Percentiles rank a stretch among this genome's conserved stretches.
These are phyloP conservation scores for Sphagnum tenellum DNA, from an alignment of 225 moss, liverwort and hornwort genomes.

Conservation along the genomic window DNA sequence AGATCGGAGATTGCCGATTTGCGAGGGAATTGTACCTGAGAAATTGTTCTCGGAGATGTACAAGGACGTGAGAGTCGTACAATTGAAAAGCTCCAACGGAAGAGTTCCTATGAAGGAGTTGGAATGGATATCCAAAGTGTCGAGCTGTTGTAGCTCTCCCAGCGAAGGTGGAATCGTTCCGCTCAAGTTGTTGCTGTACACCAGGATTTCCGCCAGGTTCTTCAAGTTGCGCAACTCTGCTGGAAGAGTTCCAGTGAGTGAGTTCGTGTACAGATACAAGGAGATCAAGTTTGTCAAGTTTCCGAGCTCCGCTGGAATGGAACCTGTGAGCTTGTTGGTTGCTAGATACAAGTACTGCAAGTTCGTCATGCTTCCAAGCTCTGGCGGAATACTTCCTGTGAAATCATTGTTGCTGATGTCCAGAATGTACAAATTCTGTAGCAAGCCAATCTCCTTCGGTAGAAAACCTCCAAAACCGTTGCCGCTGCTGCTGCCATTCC, in stretches of 20 bases:
- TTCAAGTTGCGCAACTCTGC: constrained; percentile 6
- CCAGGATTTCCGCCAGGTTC: background rate
- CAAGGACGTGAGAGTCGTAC: constrained; percentile 2
- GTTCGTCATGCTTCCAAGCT: constrained; percentile 9
- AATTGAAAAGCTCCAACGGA: constrained; percentile 1
- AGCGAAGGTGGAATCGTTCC: constrained; percentile 15
- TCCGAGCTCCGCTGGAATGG: constrained; percentile 14
- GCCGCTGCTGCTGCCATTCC: no score
- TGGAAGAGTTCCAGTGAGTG: constrained; percentile 15
- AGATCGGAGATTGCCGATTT: background rate
- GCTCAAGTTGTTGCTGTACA: constrained; percentile 2
- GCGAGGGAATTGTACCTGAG: constrained; percentile 6
- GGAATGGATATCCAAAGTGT: background rate
- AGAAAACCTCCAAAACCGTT: constrained; percentile 35
- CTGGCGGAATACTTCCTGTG: constrained; percentile 10
- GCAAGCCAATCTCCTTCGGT: constrained; percentile 37
- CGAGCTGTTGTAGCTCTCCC: constrained; percentile 7
- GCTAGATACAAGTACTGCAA: constrained; percentile 2
- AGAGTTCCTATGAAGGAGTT: constrained; percentile 13
- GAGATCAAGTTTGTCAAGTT: background rate
- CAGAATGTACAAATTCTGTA: constrained; percentile 24
- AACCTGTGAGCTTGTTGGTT: constrained; percentile 9
- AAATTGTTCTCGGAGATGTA: constrained; percentile 3
- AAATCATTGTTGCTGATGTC: constrained; percentile 34
- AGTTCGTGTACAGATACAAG: constrained; percentile 5